Evolutionary conservation across 805 yeast species (phyloP), one percentile per base, ranked within the genome.

Genomic region (Yamadazyma takamatsuzukensis): DNA sequence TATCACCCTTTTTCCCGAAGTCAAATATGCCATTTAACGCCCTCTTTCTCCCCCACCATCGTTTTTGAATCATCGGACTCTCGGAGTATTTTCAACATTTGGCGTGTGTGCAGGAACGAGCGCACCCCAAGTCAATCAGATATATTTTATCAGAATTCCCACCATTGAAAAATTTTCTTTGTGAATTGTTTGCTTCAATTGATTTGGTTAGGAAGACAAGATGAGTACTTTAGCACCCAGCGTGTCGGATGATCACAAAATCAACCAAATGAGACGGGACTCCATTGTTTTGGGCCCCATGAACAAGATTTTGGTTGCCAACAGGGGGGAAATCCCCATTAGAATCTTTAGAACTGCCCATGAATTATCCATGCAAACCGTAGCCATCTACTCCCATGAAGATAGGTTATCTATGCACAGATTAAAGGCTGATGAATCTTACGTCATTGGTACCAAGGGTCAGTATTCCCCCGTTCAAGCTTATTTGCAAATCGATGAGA

Each of bases 301-400:
- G 68, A 62, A 64, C 59, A 78, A 79, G 68, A 75, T 83, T 53
- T 66, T 84, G 42, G 93, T 84, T 25, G 90, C 90, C 44, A 83
- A 82, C 67, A 70, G 93, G 66, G 93, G 90, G 49, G 90, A 83
- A 60, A 83, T 83, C 49, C 90, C 90, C 27, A 80, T 82, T 53
- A 67, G 93, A 64, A 89, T 90, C 58, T 90, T 90, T 66, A 78
- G 98, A 66, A 82, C 97, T 22, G 98, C 98, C 40, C 98, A 93
- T 65, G 98, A 90, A 64, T 72, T 90, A 53, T 83, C 95, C 15
- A 86, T 93, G 95, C 88, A 85, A 54, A 89, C 98, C 0, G 96
- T 93, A 25, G 98, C 97, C 28, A 83, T 90, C 54, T 90, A 88
- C 62, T 88, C 97, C 21, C 95, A 90, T 58, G 97, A 93, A 64